A percentile compares a stretch with the other conserved stretches of the same genome.
Evolutionary conservation across 352 stramenopile genomes (phyloP).

Genomic region (Phytophthora cactorum): DNA sequence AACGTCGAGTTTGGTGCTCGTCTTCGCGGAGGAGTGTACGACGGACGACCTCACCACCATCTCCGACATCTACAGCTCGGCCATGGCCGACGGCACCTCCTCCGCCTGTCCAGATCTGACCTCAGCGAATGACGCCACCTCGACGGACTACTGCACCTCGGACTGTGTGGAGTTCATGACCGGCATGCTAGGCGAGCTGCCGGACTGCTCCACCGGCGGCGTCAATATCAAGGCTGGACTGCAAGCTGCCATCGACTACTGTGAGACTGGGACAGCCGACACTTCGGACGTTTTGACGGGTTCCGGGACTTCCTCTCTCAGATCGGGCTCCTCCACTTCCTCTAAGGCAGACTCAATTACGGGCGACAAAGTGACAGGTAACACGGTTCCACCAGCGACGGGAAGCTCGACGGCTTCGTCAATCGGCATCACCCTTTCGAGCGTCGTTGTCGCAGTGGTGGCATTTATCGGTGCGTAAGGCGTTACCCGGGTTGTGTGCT

Average conservation of each 20-base stretch:
- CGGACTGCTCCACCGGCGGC: constrained; percentile 31
- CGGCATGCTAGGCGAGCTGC: constrained; percentile 21
- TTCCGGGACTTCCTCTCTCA: not conserved
- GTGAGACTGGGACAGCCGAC: constrained; percentile 17
- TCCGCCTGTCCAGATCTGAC: constrained; percentile 21
- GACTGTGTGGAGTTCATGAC: constrained; percentile 28
- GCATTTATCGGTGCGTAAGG: constrained; percentile 4
- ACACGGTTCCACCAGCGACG: constrained; percentile 7
- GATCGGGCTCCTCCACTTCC: not conserved
- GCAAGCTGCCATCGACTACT: constrained; percentile 22
- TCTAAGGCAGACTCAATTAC: not conserved
- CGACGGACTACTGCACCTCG: constrained; percentile 18
- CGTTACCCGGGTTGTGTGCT: too few species aligned
- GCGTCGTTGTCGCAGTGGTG: not conserved
- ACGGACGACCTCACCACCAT: constrained; percentile 22
- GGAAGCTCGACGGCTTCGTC: constrained; percentile 14
- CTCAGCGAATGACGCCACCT: constrained; percentile 2
- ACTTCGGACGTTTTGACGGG: constrained; percentile 13
- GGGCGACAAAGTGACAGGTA: constrained; percentile 17
- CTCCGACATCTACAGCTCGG: constrained; percentile 20
- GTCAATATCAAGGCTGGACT: constrained; percentile 30
- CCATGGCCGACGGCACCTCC: constrained; percentile 11
- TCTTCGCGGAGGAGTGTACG: constrained; percentile 24
- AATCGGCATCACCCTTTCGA: constrained; percentile 7
- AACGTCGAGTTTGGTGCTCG: not conserved